Base-by-base conservation (phyloP, 768 basidiomycete species). In the Phallus indusiatus region DNA sequence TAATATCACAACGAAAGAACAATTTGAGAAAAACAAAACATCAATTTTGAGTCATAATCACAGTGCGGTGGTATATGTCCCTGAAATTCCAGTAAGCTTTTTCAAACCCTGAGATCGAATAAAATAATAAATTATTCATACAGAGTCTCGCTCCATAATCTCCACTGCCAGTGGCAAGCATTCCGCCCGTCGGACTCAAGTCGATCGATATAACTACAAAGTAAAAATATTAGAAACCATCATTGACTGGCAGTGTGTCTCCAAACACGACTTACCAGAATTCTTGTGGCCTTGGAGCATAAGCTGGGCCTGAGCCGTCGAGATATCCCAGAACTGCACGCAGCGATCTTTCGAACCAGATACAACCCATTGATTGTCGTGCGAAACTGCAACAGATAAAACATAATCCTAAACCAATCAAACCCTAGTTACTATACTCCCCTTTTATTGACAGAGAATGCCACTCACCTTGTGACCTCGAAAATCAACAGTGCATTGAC, bases 261-360 rank as follows among this genome's bases (percentile, higher is more conserved):
- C 24, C 24, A 16, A 12, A 7, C 51, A 18, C 35, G 28, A 61
- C 71, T 34, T 52, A 73, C 73, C 73, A 7, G 74, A 76, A 64
- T 80, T 79, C 68, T 80, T 79, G 72, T 79, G 79, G 56, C 88
- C 85, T 69, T 97, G 94, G 34, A 99, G 76, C 88, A 95, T 92
- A 67, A 90, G 87, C 70, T 98, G 94, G 66, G 93, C 86, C 47
- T 84, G 80, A 46, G 83, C 85, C 12, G 79, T 79, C 63, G 81
- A 78, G 55, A 90, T 83, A 68, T 94, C 90, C 86, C 90, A 92
- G 69, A 95, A 93, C 70, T 94, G 91, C 57, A 99, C 94, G 0
- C 92, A 88, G 12, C 96, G 88, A 70, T 99, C 96, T 74, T 97
- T 97, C 36, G 85, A 86, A 54, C 96, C 95, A 11, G 91, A 94